Evolutionary conservation across 1,284 basidiomycete species (phyloP).

Genomic region (Apiotrichum siamense): DNA sequence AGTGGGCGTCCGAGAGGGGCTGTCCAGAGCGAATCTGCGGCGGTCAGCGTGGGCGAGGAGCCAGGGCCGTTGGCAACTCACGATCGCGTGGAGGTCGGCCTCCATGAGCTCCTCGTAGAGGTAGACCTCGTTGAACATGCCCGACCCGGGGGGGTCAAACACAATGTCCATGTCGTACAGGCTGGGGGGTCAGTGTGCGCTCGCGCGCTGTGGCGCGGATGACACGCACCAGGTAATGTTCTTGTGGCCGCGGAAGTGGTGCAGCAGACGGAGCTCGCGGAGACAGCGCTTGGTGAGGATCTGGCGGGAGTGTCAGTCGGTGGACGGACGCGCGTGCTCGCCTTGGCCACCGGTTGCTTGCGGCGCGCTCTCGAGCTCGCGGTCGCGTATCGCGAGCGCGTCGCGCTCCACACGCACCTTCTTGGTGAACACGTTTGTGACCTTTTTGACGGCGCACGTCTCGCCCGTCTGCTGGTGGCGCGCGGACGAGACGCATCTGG

Average conservation of each 20-base stretch:
- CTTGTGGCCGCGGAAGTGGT: conserved; percentile 96
- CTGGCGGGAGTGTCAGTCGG: conserved; percentile 33
- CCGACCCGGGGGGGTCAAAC: conserved; percentile 65
- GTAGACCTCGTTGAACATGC: conserved; percentile 92
- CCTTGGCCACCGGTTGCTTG: too few species aligned
- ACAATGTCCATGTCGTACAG: conserved; percentile 97
- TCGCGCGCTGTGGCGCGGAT: background rate
- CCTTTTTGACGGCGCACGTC: conserved; percentile 66
- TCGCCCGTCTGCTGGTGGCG: conserved; percentile 77
- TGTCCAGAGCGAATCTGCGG: conserved; percentile 89
- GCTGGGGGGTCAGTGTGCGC: conserved; percentile 44
- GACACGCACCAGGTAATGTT: conserved; percentile 65
- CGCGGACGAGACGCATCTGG: conserved; percentile 71
- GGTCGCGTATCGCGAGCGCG: background rate
- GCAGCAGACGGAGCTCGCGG: conserved; percentile 85
- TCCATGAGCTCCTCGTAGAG: conserved; percentile 99
- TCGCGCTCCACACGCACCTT: conserved; percentile 27
- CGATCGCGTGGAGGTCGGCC: conserved; percentile 97
- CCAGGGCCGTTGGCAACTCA: too few species aligned
- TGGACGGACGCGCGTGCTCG: background rate
- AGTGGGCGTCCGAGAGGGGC: conserved; percentile 95
- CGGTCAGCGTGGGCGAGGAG: too few species aligned
- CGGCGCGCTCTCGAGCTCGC: conserved; percentile 14
- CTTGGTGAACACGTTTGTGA: conserved; percentile 96
- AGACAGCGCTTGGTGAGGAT: conserved; percentile 93